Evolutionary conservation across 2,329 filamentous ascomycete genomes (phyloP).

Genomic region (Coniochaeta hoffmannii): DNA sequence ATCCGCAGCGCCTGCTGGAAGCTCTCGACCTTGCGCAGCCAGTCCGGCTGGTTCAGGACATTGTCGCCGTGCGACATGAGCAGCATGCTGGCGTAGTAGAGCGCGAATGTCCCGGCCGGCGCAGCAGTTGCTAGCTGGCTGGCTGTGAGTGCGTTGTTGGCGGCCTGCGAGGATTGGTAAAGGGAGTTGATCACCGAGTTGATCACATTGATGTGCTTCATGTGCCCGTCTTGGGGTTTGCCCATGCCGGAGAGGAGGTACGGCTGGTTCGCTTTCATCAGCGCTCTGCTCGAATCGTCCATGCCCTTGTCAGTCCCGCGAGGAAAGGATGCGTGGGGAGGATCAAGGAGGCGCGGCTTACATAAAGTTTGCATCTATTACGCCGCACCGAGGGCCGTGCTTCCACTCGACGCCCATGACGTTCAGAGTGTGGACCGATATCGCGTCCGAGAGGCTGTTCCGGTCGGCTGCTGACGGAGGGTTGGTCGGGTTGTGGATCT

Average conservation of each 20-base stretch:
- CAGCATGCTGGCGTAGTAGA: constrained; percentile 17
- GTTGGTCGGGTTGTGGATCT: constrained; percentile 9
- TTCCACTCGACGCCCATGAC: constrained; percentile 15
- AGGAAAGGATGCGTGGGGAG: neutral
- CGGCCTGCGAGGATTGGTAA: constrained; percentile 12
- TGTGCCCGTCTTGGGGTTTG: constrained; percentile 3
- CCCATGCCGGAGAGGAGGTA: constrained; percentile 11
- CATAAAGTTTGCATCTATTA: constrained; percentile 20
- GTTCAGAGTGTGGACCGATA: constrained; percentile 13
- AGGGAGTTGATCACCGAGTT: constrained; percentile 15
- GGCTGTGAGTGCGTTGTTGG: constrained; percentile 8
- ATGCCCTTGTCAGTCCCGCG: constrained; percentile 9
- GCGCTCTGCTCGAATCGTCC: constrained; percentile 16
- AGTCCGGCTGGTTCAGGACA: constrained; percentile 13
- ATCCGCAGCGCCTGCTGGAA: constrained; percentile 14
- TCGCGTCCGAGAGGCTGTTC: constrained; percentile 12
- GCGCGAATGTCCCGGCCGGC: constrained; percentile 16
- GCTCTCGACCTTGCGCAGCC: constrained; percentile 15
- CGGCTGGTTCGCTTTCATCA: constrained; percentile 21
- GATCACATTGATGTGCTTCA: constrained; percentile 12
- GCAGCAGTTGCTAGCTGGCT: constrained; percentile 11
- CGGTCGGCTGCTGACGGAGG: constrained; percentile 6
- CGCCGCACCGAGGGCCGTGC: constrained; percentile 15
- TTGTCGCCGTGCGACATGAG: constrained; percentile 17
- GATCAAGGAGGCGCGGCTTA: constrained; percentile 9